Conservation (phyloP, 2,329 filamentous ascomycete genomes). For the Penicillium aurantiogriseum region DNA sequence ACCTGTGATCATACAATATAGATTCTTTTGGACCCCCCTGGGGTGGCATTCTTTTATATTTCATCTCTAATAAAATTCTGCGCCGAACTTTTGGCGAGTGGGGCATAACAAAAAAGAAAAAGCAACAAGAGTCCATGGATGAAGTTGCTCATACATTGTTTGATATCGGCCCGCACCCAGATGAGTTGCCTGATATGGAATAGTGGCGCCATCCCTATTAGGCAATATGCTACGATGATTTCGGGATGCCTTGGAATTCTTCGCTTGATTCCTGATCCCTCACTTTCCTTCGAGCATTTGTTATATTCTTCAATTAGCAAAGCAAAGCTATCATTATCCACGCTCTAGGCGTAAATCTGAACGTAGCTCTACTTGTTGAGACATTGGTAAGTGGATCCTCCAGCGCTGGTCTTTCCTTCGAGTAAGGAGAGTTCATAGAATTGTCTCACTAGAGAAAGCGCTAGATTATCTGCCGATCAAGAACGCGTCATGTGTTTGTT, state of each 20-base stretch:
- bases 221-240: slow-evolving; percentile 24
- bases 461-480: background rate
- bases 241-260: slow-evolving; percentile 1
- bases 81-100: background rate
- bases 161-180: slow-evolving; percentile 10
- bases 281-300: background rate
- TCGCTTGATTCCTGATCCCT: background rate
- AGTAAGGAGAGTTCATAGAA: background rate
- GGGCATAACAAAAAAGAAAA: background rate
- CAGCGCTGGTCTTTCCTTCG: background rate
- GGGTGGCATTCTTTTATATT: slow-evolving; percentile 17
- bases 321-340: background rate
- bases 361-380: background rate
- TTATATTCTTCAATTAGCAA: background rate
- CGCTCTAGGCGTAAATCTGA: background rate
- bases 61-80: background rate
- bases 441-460: background rate
- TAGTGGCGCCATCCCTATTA: slow-evolving; percentile 10
- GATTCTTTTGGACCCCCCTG: background rate
- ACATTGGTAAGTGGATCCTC: background rate
- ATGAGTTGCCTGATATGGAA: slow-evolving; percentile 21
- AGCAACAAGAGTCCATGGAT: slow-evolving; percentile 2
- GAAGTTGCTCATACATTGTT: background rate
- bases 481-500: too few relatives aligned
- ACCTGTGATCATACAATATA: background rate